Conservation (phyloP, 495 filamentous ascomycete genomes). For the Platismatia glauca region DNA sequence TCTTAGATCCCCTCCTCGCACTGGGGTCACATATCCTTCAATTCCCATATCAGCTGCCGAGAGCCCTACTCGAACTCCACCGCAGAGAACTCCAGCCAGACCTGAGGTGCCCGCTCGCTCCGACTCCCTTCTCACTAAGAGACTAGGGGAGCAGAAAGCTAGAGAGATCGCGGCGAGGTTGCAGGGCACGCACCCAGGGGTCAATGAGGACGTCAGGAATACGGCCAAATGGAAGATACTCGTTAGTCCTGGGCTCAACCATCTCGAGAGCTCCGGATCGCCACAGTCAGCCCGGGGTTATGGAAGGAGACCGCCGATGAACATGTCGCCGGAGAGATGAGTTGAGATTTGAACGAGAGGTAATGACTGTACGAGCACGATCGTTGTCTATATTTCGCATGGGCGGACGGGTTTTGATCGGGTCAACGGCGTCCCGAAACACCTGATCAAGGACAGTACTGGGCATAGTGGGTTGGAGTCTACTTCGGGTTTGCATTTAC, state of each 20-base stretch:
- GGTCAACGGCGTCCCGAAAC: not conserved
- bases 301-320: not conserved
- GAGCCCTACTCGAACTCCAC: constrained; percentile 16
- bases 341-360: not conserved
- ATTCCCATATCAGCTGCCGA: constrained; percentile 16
- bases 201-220: not conserved
- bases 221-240: constrained; percentile 22
- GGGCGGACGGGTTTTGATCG: not conserved
- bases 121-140: constrained; percentile 7
- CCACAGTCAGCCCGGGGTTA: not conserved
- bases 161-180: constrained; percentile 12
- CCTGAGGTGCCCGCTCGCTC: constrained; percentile 6
- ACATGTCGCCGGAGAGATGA: not conserved
- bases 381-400: not conserved
- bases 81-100: not conserved
- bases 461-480: not conserved
- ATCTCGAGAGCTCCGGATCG: constrained; percentile 15
- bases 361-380: constrained; percentile 6
- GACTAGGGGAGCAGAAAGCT: constrained; percentile 13
- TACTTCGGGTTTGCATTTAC: not conserved
- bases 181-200: not conserved
- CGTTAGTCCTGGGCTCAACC: constrained; percentile 19
- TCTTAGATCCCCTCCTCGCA: constrained; percentile 13
- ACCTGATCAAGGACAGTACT: not conserved
- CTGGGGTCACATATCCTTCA: constrained; percentile 12